Conservation (phyloP, 352 stramenopile genomes). For the Halophytophthora polymorphica region DNA sequence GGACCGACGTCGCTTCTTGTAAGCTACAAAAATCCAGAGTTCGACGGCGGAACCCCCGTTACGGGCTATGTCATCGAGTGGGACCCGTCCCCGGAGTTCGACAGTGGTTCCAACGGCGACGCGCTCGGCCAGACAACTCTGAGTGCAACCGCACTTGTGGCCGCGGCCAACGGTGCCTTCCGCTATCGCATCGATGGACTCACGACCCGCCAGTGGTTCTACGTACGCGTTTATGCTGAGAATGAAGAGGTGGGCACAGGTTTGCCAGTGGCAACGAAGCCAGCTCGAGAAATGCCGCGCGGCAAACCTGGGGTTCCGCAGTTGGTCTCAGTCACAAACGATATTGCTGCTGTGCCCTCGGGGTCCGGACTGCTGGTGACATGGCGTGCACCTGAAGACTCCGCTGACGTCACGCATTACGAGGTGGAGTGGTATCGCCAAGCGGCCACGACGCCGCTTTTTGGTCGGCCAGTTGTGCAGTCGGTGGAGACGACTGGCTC, state of each 20-base stretch:
- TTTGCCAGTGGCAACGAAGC: slow-evolving; percentile 36
- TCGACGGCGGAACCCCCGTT: slow-evolving; percentile 85
- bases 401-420: slow-evolving; percentile 31
- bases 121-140: slow-evolving; percentile 43
- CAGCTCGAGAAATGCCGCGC: slow-evolving; percentile 60
- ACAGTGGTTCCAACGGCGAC: slow-evolving; percentile 58
- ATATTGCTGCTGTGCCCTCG: slow-evolving; percentile 20
- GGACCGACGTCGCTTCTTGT: slow-evolving; percentile 73
- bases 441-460: slow-evolving; percentile 44
- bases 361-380: slow-evolving; percentile 51
- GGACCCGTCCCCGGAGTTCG: slow-evolving; percentile 77
- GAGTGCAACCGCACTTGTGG: slow-evolving; percentile 10
- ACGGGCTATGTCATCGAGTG: slow-evolving; percentile 91
- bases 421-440: slow-evolving; percentile 77
- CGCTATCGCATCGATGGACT: slow-evolving; percentile 53
- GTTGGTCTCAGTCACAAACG: slow-evolving; percentile 39
- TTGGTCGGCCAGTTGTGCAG: slow-evolving; percentile 54
- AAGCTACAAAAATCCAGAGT: slow-evolving; percentile 72
- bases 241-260: slow-evolving; percentile 56
- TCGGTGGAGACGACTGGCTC: slow-evolving; percentile 44
- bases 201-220: slow-evolving; percentile 42
- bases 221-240: slow-evolving; percentile 68
- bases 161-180: slow-evolving; percentile 21
- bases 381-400: slow-evolving; percentile 41
- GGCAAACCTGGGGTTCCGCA: slow-evolving; percentile 42